Evolutionary conservation across 1,139 yeast species (phyloP), one percentile per base, ranked within the genome.

Genomic region (Tardiomyces depauwii): DNA sequence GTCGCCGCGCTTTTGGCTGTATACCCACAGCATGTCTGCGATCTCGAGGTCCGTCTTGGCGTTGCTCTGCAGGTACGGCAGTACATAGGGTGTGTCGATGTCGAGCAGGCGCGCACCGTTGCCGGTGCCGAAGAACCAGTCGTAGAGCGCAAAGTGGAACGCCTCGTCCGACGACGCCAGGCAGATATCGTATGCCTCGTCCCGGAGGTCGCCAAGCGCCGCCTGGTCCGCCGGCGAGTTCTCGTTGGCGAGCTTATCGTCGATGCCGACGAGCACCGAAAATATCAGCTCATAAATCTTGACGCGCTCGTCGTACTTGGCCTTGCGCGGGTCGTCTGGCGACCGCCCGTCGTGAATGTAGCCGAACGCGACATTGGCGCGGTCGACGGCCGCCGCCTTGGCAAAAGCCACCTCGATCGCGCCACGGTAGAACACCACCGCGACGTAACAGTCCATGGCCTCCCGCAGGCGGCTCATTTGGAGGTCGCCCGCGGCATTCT

Each of bases 101-200:
- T 82, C 86, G 53, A 91, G 70, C 42, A 93, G 69, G 49, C 88
- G 76, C 47, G 83, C 93, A 51, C 85, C 82, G 33, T 80, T 74
- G 2, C 87, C 89, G 59, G 85, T 85, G 42, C 74, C 68, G 40
- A 88, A 80, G 56, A 87, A 81, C 97, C 98, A 93, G 60, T 86
- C 94, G 62, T 93, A 93, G 54, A 91, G 77, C 53, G 85, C 84
- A 63, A 82, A 87, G 54, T 93, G 98, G 72, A 93, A 93, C 14
- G 78, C 63, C 58, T 82, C 86, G 59, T 91, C 97, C 43, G 75
- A 72, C 44, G 83, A 81, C 13, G 76, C 75, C 57, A 87, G 79
- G 51, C 94, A 86, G 12, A 83, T 74, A 18, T 75, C 75, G 58
- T 89, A 89, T 25, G 93, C 78, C 42, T 77, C 74, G 54, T 85